These are phyloP conservation scores for Linum tenue DNA, from an alignment of 345 rosid genomes.

Conservation along the genomic window DNA sequence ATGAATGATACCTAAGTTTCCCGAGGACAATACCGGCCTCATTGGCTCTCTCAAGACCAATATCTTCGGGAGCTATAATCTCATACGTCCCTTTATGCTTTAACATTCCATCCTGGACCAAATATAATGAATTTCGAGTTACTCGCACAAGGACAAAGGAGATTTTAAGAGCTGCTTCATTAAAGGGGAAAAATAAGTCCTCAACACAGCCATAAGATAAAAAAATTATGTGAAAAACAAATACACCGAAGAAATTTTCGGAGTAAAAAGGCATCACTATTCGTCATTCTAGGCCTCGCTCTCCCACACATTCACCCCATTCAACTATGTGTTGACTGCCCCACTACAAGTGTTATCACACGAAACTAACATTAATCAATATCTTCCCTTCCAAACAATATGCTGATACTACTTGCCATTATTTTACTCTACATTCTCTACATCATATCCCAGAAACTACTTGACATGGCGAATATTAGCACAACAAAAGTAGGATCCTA, in stretches of 20 bases:
- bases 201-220: background rate
- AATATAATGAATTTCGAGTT: background rate
- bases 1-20: slow-evolving; percentile 57
- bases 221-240: no score
- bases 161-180: background rate
- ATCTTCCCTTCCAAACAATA: no score
- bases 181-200: background rate
- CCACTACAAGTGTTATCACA: no score
- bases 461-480: background rate
- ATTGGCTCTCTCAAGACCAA: slow-evolving; percentile 79
- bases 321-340: no score
- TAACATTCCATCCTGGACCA: slow-evolving; percentile 84
- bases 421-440: no score
- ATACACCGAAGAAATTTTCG: background rate
- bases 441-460: background rate
- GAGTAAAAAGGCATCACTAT: no score
- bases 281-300: no score
- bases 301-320: no score
- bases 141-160: background rate
- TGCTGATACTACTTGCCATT: no score
- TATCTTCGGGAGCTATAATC: slow-evolving; percentile 76
- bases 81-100: slow-evolving; percentile 91
- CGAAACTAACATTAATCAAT: no score
- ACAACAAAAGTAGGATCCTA: background rate
- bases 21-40: slow-evolving; percentile 93